Percentiles rank a stretch among this genome's conserved stretches.
Evolutionary conservation across 192 early-diverging fungal genomes (phyloP).

Genomic region (Backusella australiensis): DNA sequence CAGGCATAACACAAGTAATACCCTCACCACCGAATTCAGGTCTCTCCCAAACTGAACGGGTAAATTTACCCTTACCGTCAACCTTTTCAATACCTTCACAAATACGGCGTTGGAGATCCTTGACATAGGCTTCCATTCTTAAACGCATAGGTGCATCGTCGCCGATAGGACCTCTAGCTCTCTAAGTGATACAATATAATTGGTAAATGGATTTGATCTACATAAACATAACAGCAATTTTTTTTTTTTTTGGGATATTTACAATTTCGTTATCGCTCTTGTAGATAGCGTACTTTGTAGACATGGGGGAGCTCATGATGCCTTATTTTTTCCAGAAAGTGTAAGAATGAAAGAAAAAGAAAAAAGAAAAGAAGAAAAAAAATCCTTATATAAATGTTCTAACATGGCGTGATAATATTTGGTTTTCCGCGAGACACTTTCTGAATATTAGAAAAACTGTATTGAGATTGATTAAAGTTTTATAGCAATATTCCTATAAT

Average conservation of each 20-base stretch:
- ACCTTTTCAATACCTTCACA: conserved; percentile 62
- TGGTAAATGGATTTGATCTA: background rate
- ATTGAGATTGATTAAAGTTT: background rate
- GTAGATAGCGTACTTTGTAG: conserved; percentile 8
- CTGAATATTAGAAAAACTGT: background rate
- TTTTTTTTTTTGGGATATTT: conserved; percentile 1
- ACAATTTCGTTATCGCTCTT: conserved; percentile 7
- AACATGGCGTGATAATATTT: conserved; percentile 13
- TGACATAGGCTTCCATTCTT: conserved; percentile 78
- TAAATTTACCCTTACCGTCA: conserved; percentile 58
- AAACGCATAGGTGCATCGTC: conserved; percentile 63
- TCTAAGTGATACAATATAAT: conserved; percentile 8
- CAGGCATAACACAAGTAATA: conserved; percentile 86
- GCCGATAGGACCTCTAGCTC: conserved; percentile 31
- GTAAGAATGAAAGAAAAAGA: background rate
- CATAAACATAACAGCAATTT: background rate
- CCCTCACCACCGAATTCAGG: conserved; percentile 85
- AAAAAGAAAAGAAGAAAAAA: background rate
- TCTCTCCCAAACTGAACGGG: conserved; percentile 82
- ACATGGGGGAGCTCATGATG: background rate
- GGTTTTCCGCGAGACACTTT: conserved; percentile 12
- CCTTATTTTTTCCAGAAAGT: background rate
- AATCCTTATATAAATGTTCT: background rate
- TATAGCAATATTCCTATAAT: background rate
- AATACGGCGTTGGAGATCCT: conserved; percentile 74